Evolutionary conservation across 495 filamentous ascomycete genomes (phyloP), one percentile per base, ranked within the genome.

Genomic region (Echria macrotheca): DNA sequence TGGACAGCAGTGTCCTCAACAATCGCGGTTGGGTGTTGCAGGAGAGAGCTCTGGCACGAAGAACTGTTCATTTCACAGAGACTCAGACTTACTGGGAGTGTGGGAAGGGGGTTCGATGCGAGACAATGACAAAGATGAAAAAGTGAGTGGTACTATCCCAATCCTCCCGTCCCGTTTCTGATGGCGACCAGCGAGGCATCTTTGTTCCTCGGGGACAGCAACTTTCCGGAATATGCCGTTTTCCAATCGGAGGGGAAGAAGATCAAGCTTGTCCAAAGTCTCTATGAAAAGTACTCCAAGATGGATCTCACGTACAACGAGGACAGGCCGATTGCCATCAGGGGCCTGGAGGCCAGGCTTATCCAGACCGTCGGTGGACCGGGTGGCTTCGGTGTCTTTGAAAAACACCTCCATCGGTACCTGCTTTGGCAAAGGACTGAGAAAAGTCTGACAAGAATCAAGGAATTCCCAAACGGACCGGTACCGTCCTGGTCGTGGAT

Each of bases 41-140:
- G 33, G 71, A 75, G 52, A 40, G 64, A 4, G 68, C 58, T 0
- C 40, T 75, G 17, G 64, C 71, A 2, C 59, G 64, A n/a, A 29
- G 71, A 21, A 68, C 68, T 1, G 68, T 75, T 12, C 59, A 65
- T 51, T 75, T 73, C 47, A 66, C 66, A 0, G 57, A 55, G 4
- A 60, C 35, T 5, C 67, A 73, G 39, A 56, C 59, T 2, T 74
- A 72, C 32, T 72, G 59, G 63, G 70, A 74, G 38, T 75, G 72
- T 47, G 69, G 70, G 0, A 36, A 52, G 9, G 69, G 66, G 0
- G 59, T 69, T 7, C 46, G 59, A 2, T 73, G 70, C 42, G 68
- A 71, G 43, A 68, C 65, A 0, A 17, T 65, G 26, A 49, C 59
- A 3, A 40, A 18, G 38, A 33, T 67, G 10, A 29, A 58, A 19